Percentiles rank a stretch among this genome's conserved stretches.
Conservation (phyloP, 495 filamentous ascomycete species). For the Cetradonia linearis region DNA sequence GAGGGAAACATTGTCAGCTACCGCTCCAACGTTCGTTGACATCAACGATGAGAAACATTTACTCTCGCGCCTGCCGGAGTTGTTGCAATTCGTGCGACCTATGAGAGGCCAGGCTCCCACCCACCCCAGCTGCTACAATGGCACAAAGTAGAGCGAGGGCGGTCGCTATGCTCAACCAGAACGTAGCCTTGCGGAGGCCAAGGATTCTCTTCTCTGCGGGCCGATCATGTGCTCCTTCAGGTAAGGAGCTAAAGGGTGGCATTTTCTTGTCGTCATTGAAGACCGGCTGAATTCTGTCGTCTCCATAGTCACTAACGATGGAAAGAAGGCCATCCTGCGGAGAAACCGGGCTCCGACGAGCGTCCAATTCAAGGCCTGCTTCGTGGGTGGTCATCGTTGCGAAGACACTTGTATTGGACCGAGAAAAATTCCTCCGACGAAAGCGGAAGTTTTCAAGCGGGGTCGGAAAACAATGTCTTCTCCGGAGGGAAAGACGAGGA, state of each 20-base stretch:
- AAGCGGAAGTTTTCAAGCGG: not conserved
- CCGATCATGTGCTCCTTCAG: not conserved
- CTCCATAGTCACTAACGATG: not conserved
- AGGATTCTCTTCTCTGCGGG: not conserved
- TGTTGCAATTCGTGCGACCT: not conserved
- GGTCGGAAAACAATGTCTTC: not conserved
- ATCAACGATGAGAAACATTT: not conserved
- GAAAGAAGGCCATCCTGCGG: not conserved
- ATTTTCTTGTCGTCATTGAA: not conserved
- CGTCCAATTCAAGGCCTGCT: not conserved
- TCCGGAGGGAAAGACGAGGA: not conserved
- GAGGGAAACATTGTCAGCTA: not conserved
- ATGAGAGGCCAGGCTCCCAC: not conserved
- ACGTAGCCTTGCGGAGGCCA: constrained; percentile 1
- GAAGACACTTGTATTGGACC: not conserved
- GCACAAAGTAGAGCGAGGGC: constrained; percentile 2
- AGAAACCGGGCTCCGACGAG: not conserved
- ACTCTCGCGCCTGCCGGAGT: not conserved
- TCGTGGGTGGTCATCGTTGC: not conserved
- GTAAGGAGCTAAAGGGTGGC: not conserved
- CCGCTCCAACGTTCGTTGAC: no score
- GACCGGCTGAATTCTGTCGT: not conserved
- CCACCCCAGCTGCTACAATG: not conserved
- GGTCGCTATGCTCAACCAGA: not conserved
- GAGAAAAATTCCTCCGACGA: not conserved